phyloP scores from a whole-genome alignment of 352 stramenopile genomes.

The Phytophthora rubi region DNA sequence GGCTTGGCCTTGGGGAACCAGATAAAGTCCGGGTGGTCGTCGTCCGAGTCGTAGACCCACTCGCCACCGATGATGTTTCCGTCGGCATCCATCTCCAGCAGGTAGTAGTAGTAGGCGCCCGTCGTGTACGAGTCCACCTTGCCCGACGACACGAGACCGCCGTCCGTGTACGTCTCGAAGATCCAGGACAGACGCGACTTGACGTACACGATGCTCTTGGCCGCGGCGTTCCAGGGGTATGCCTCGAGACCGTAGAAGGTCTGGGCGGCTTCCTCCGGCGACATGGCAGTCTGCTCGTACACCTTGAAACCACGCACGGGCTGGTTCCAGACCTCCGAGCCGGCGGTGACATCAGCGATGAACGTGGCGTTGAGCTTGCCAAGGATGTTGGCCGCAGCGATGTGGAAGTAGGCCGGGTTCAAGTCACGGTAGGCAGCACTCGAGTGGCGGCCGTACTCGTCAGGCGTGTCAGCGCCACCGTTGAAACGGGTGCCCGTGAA shows the following conservation, averaged over 20 bases:
- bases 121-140: constrained; percentile 22
- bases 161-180: constrained; percentile 32
- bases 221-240: constrained; percentile 48
- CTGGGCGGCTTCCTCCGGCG: constrained; percentile 23
- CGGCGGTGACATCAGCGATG: constrained; percentile 40
- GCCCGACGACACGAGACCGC: constrained; percentile 27
- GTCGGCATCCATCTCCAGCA: constrained; percentile 33
- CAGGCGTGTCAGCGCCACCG: constrained; percentile 17
- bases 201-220: constrained; percentile 41
- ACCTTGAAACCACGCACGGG: constrained; percentile 50
- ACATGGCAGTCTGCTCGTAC: constrained; percentile 29
- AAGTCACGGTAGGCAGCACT: constrained; percentile 42
- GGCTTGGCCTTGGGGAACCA: constrained; percentile 32
- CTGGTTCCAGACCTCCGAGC: constrained; percentile 53
- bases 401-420: constrained; percentile 44
- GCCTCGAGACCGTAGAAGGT: constrained; percentile 32
- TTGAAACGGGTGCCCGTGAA: constrained; percentile 46
- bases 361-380: constrained; percentile 41
- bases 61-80: constrained; percentile 39
- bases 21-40: constrained; percentile 40
- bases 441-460: constrained; percentile 43
- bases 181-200: constrained; percentile 45
- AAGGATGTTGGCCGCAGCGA: constrained; percentile 46
- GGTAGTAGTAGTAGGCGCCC: constrained; percentile 32
- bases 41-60: constrained; percentile 35